Conservation (phyloP, 2,329 filamentous ascomycete genomes). For the Xylaria sp. region DNA sequence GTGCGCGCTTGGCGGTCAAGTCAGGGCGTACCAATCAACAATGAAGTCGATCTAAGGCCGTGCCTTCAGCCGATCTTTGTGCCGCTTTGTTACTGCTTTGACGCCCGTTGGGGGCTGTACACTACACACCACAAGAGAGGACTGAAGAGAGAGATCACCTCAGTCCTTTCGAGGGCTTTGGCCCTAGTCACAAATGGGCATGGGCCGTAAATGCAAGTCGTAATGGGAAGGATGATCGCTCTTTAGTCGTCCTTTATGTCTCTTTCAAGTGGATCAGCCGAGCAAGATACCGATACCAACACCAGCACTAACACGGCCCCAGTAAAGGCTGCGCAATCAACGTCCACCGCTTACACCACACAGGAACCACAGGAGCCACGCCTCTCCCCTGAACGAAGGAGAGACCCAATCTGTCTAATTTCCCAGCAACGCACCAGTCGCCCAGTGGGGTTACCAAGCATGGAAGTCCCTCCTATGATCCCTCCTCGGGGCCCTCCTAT, state of each 20-base stretch:
- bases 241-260: constrained; percentile 11
- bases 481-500: constrained; percentile 17
- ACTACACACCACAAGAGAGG: not conserved
- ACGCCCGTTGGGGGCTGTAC: constrained; percentile 20
- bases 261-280: constrained; percentile 29
- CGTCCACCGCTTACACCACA: constrained; percentile 34
- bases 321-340: constrained; percentile 26
- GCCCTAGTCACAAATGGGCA: constrained; percentile 10
- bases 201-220: constrained; percentile 23
- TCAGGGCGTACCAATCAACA: constrained; percentile 29
- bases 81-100: constrained; percentile 2
- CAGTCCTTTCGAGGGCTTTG: not conserved
- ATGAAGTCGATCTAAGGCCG: not conserved
- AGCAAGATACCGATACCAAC: constrained; percentile 18
- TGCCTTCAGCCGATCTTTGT: constrained; percentile 12
- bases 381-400: constrained; percentile 35
- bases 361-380: not conserved
- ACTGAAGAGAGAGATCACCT: not conserved
- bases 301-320: constrained; percentile 18
- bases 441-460: constrained; percentile 15
- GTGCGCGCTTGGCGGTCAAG: constrained; percentile 31
- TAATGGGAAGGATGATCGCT: constrained; percentile 29
- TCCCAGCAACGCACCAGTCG: constrained; percentile 42
- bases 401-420: constrained; percentile 47
- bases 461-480: constrained; percentile 6